Evolutionary conservation across 108 stramenopile species (phyloP).

Genomic region (Nannochloropsis gaditana): DNA sequence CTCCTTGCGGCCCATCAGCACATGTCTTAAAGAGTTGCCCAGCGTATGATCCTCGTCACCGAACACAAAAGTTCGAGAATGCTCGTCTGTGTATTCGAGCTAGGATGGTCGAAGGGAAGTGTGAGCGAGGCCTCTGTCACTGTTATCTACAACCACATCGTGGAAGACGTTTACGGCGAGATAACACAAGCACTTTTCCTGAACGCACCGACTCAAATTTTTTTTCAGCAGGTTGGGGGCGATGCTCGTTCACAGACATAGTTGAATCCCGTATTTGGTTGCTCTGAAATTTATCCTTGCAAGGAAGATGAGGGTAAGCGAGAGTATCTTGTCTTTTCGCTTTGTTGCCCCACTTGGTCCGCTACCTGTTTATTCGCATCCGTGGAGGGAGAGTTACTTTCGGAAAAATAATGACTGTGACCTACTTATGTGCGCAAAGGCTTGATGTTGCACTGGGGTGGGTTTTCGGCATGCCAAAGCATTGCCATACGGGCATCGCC

Average conservation of each 20-base stretch:
- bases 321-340: no score
- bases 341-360: no score
- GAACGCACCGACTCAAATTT: constrained; percentile 34
- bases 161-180: neutral
- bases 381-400: no score
- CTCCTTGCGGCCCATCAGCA: constrained; percentile 63
- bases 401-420: no score
- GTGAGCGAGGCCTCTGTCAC: neutral
- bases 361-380: no score
- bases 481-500: no score
- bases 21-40: constrained; percentile 85
- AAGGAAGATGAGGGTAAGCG: no score
- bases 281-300: neutral
- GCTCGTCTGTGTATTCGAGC: constrained; percentile 37
- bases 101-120: neutral
- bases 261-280: neutral
- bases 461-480: no score
- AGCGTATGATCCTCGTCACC: constrained; percentile 92
- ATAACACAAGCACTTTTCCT: constrained; percentile 23
- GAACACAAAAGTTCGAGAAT: constrained; percentile 70
- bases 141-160: neutral
- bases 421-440: no score
- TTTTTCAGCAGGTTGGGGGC: constrained; percentile 35
- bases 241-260: constrained; percentile 50
- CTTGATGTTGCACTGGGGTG: no score